Base-by-base conservation (phyloP, 2,329 filamentous ascomycete genomes). In the Hypoxylon sp. region DNA sequence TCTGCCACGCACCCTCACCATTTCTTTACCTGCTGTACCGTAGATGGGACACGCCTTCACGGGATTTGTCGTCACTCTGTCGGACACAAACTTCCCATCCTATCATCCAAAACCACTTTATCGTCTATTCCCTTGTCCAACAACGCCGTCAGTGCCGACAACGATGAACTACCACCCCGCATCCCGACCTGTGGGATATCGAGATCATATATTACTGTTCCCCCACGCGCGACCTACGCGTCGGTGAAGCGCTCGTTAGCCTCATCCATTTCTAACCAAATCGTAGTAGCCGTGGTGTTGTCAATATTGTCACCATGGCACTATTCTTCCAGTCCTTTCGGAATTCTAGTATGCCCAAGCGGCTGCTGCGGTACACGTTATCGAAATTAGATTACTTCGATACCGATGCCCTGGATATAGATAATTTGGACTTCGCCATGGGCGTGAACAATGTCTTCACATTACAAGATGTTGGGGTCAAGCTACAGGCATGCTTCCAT, bases 311-410 rank as follows among this genome's bases (percentile, higher is more conserved):
- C 78, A 79, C 68, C 80, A 94, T 94, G 92, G 89, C 91, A 59
- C 90, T 87, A 78, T 90, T 93, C 78, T 87, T 96, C 76, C 90
- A 85, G 80, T 86, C 85, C 64, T 88, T 90, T 75, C 82, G 84
- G 75, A 85, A 81, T 79, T 88, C 94, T 70, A 92, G 89, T 73
- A 93, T 97, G 85, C 93, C 94, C 82, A 97, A 96, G 86, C 90
- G 92, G 80, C 86, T 98, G 75, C 87, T 98, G 72, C 91, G 93
- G 73, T 97, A 96, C 83, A 93, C 91, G 54, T 84, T 99, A 46
- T 91, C 92, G 24, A 90, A 91, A 64, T 86, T 97, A 65, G 94
- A 97, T 74, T 86, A 98, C 61, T 88, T 99, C 66, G 96, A 98
- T 76, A 92, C 93, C 63, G 92, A 97, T 77, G 91, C 92, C 11